phyloP scores from a whole-genome alignment of 2,329 filamentous ascomycete genomes.

The Thielaviopsis euricoi region DNA sequence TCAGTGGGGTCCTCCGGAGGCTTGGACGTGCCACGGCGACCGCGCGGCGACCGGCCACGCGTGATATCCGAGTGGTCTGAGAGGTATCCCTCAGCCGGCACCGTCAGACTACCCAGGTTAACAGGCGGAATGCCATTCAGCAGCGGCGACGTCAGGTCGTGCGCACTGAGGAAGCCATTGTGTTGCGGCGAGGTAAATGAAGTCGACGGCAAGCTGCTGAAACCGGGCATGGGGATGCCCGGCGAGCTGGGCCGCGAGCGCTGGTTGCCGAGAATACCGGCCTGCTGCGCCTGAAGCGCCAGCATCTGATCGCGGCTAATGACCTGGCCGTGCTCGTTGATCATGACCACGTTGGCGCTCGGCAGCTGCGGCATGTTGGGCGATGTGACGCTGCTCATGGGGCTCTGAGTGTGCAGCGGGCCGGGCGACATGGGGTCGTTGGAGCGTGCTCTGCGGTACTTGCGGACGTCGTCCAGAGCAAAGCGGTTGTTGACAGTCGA shows the following conservation, averaged over 20 bases:
- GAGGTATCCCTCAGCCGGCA: slow-evolving; percentile 68
- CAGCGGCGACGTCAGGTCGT: slow-evolving; percentile 59
- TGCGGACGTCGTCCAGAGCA: slow-evolving; percentile 87
- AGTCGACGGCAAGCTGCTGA: slow-evolving; percentile 29
- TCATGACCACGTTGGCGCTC: slow-evolving; percentile 73
- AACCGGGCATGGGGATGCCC: slow-evolving; percentile 50
- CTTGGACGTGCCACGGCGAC: slow-evolving; percentile 86
- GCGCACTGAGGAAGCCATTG: slow-evolving; percentile 85
- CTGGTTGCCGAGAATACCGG: slow-evolving; percentile 42
- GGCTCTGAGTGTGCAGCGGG: slow-evolving; percentile 15
- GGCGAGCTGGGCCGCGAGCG: slow-evolving; percentile 83
- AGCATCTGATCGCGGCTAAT: slow-evolving; percentile 73
- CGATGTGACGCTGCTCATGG: slow-evolving; percentile 23
- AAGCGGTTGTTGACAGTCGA: slow-evolving; percentile 98
- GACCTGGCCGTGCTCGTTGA: slow-evolving; percentile 82
- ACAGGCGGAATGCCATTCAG: slow-evolving; percentile 53
- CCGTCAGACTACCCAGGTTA: slow-evolving; percentile 54
- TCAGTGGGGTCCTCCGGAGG: slow-evolving; percentile 96
- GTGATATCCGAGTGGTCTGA: slow-evolving; percentile 88
- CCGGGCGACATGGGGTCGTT: slow-evolving; percentile 54
- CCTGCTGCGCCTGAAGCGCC: slow-evolving; percentile 52
- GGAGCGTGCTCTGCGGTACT: slow-evolving; percentile 82
- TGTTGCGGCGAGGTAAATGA: slow-evolving; percentile 78
- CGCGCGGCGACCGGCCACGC: slow-evolving; percentile 80
- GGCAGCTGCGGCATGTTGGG: slow-evolving; percentile 41